These are phyloP conservation scores for Metarhizium humberi DNA, from an alignment of 2,329 filamentous ascomycete genomes.

Conservation along the genomic window DNA sequence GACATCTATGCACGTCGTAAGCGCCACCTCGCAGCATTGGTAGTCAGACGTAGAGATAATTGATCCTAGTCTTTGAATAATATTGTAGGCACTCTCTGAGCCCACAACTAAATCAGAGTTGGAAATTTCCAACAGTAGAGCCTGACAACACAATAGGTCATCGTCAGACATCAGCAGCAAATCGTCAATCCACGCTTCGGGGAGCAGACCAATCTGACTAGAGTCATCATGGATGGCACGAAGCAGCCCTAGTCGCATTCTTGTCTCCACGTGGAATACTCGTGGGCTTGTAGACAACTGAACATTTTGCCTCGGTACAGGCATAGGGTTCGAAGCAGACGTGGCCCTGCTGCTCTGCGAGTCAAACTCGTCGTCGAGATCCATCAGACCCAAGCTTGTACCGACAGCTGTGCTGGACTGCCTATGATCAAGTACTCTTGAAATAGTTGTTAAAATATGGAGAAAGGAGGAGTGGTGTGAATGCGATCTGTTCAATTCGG, in stretches of 20 bases:
- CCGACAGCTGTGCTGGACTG: constrained; percentile 15
- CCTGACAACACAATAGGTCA: constrained; percentile 42
- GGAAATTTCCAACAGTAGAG: constrained; percentile 42
- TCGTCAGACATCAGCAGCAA: constrained; percentile 41
- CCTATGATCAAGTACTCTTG: constrained; percentile 13
- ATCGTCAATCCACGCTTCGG: constrained; percentile 38
- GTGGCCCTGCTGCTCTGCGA: constrained; percentile 45
- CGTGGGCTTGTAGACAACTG: constrained; percentile 30
- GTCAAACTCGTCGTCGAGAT: constrained; percentile 57
- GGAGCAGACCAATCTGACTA: constrained; percentile 39
- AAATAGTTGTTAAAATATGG: constrained; percentile 32
- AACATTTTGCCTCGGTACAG: constrained; percentile 37
- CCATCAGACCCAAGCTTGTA: constrained; percentile 47
- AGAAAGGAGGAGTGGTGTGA: constrained; percentile 31
- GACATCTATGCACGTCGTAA: constrained; percentile 57
- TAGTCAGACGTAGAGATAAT: constrained; percentile 50
- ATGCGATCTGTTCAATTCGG: constrained; percentile 27
- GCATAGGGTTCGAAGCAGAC: constrained; percentile 21
- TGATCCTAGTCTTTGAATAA: constrained; percentile 41
- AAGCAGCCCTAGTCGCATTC: constrained; percentile 35
- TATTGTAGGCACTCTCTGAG: constrained; percentile 32
- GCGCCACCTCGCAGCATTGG: constrained; percentile 64
- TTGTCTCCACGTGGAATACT: constrained; percentile 40
- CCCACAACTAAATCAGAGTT: constrained; percentile 42
- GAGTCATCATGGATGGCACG: constrained; percentile 31